A percentile compares a stretch with the other conserved stretches of the same genome.
Evolutionary conservation across 352 stramenopile genomes (phyloP).

Genomic region (Phytophthora megakarya): DNA sequence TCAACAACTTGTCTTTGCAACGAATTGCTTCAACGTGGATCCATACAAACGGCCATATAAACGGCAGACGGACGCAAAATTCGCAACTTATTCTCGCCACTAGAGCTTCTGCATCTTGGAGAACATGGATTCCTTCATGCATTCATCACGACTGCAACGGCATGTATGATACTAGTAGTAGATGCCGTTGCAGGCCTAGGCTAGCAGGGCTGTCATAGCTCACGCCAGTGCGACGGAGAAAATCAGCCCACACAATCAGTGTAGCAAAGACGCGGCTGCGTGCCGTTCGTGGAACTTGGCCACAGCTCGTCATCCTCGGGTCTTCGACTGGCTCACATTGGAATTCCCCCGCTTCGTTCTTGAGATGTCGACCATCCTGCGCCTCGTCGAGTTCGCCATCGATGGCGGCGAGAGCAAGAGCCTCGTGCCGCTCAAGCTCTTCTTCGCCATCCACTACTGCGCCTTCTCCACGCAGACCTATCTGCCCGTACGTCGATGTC

Average conservation of each 20-base stretch:
- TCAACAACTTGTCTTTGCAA: not conserved
- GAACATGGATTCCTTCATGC: too few relatives aligned
- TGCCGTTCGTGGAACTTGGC: slow-evolving; percentile 2
- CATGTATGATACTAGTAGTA: not conserved
- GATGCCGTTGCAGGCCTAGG: not conserved
- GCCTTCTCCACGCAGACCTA: slow-evolving; percentile 76
- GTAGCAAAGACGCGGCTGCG: slow-evolving; percentile 3
- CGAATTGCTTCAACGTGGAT: slow-evolving; percentile 8
- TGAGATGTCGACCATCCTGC: slow-evolving; percentile 33
- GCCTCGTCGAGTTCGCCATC: slow-evolving; percentile 55
- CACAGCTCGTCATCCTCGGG: not conserved
- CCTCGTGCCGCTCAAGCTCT: slow-evolving; percentile 75
- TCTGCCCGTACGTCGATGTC: slow-evolving; percentile 45
- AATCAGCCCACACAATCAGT: slow-evolving; percentile 2
- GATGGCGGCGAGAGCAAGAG: slow-evolving; percentile 61
- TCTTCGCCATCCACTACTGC: slow-evolving; percentile 71
- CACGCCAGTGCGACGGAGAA: not conserved
- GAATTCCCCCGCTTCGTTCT: not conserved
- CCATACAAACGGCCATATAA: slow-evolving; percentile 23
- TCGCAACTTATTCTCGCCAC: not conserved
- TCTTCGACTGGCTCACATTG: not conserved
- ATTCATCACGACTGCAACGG: too few relatives aligned
- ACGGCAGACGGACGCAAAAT: slow-evolving; percentile 1
- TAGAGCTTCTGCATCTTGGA: not conserved
- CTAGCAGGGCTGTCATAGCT: too few relatives aligned